These are phyloP conservation scores for Hemileia vastatrix DNA, from an alignment of 1,284 basidiomycete species.

Conservation along the genomic window DNA sequence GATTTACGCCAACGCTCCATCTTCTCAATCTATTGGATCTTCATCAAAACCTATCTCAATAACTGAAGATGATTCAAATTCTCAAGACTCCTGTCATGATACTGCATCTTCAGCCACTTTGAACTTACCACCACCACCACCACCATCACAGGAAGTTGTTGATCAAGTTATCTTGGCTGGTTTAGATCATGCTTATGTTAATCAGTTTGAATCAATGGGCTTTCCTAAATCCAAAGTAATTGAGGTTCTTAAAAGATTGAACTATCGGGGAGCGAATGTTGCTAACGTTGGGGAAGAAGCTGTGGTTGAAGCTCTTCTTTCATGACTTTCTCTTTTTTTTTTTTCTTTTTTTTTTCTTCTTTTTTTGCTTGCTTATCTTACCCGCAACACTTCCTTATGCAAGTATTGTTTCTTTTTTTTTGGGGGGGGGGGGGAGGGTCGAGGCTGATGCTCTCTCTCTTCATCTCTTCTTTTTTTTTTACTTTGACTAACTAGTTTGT, in stretches of 20 bases:
- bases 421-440: no score
- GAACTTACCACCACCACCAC: constrained; percentile 26
- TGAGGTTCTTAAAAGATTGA: constrained; percentile 59
- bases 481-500: no score
- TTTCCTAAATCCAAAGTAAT: constrained; percentile 45
- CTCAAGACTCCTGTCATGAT: background rate
- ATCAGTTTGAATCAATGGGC: constrained; percentile 49
- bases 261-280: constrained; percentile 73
- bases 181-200: constrained; percentile 47
- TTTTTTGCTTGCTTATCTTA: no score
- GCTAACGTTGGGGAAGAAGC: constrained; percentile 55
- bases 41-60: background rate
- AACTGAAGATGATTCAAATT: background rate
- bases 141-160: constrained; percentile 27
- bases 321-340: no score
- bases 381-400: no score
- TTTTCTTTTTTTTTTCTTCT: no score
- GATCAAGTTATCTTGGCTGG: constrained; percentile 48
- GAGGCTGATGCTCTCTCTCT: no score
- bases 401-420: no score
- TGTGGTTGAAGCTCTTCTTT: constrained; percentile 54
- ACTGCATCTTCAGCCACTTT: constrained; percentile 1
- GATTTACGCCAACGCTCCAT: background rate
- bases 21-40: no score
- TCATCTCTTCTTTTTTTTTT: no score